Conservation (phyloP, 768 basidiomycete species). For the Naganishia antarctica region DNA sequence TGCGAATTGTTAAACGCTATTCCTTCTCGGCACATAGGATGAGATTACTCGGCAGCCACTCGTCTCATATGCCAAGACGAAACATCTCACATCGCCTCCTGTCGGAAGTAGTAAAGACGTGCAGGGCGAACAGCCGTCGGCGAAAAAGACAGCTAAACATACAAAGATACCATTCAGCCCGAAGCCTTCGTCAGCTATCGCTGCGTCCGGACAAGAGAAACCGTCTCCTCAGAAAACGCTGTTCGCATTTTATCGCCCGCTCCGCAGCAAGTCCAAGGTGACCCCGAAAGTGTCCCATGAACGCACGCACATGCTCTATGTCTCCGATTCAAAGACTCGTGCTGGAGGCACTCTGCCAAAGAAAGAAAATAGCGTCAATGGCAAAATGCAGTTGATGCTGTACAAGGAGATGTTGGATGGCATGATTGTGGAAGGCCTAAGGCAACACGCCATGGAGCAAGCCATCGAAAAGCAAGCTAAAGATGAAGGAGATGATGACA, state of each 20-base stretch:
- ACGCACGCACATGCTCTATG: constrained; percentile 39
- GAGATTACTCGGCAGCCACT: constrained; percentile 45
- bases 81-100: constrained; percentile 32
- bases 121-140: background rate
- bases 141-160: background rate
- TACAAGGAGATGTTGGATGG: constrained; percentile 49
- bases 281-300: background rate
- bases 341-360: constrained; percentile 40
- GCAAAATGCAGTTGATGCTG: constrained; percentile 49
- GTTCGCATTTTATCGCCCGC: constrained; percentile 23
- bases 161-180: background rate
- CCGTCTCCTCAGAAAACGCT: constrained; percentile 19
- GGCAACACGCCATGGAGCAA: constrained; percentile 4
- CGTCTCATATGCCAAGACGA: background rate
- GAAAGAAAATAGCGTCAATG: constrained; percentile 45
- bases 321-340: constrained; percentile 50
- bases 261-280: background rate
- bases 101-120: constrained; percentile 24
- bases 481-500: background rate
- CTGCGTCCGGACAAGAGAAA: background rate
- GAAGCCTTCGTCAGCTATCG: too few species aligned
- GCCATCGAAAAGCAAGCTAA: background rate
- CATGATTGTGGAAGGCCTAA: constrained; percentile 32
- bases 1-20: background rate
- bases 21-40: constrained; percentile 37